Percentiles rank a stretch among this genome's conserved stretches.
These are phyloP conservation scores for Myxozyma sirexii DNA, from an alignment of 805 yeast species.

Conservation along the genomic window DNA sequence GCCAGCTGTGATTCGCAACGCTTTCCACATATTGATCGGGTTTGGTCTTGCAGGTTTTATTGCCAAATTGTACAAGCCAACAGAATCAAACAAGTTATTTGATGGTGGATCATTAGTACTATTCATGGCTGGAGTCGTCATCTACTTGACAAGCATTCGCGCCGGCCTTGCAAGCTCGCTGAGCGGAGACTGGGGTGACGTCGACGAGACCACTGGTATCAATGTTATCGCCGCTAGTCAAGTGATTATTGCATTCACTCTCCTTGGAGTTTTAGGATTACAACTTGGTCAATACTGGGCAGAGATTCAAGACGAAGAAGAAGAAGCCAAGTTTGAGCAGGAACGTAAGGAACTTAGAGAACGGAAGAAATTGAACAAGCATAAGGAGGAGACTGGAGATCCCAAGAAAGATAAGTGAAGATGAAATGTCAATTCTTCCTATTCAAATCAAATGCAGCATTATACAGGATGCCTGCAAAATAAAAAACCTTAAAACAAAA, in stretches of 20 bases:
- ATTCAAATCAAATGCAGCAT: not conserved
- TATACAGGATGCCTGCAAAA: not conserved
- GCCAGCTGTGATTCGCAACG: conserved; percentile 61
- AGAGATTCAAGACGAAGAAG: conserved; percentile 50
- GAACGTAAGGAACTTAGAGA: conserved; percentile 17
- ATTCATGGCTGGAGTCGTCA: conserved; percentile 68
- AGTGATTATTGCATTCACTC: conserved; percentile 68
- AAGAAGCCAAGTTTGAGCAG: conserved; percentile 12
- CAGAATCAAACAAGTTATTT: conserved; percentile 78
- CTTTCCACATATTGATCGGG: conserved; percentile 61
- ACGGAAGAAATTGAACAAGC: conserved; percentile 1
- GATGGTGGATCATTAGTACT: conserved; percentile 87
- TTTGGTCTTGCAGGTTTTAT: conserved; percentile 74
- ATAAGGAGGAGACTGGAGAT: conserved; percentile 1
- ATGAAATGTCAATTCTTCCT: not conserved
- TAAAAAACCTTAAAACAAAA: not conserved
- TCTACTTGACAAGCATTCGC: conserved; percentile 83
- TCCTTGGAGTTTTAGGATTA: conserved; percentile 77
- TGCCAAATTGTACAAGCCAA: conserved; percentile 83
- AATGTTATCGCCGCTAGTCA: conserved; percentile 91
- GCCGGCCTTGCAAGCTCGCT: conserved; percentile 73
- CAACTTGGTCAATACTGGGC: conserved; percentile 93
- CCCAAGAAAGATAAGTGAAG: conserved; percentile 13
- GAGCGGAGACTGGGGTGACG: conserved; percentile 90
- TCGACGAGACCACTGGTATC: conserved; percentile 79